These are phyloP conservation scores for Pythium sp. DNA, from an alignment of 352 stramenopile species.

Conservation along the genomic window DNA sequence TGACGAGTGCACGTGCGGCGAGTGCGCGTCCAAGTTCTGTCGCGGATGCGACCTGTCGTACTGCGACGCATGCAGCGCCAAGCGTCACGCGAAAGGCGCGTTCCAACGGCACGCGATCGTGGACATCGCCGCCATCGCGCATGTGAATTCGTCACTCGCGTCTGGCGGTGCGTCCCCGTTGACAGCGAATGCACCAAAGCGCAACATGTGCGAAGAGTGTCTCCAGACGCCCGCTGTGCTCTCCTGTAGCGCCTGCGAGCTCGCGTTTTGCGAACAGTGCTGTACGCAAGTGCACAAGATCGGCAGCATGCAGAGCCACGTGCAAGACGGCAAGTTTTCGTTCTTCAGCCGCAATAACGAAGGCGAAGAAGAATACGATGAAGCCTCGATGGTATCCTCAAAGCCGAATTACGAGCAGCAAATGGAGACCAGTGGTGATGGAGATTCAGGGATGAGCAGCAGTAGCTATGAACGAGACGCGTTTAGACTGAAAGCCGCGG, in stretches of 20 bases:
- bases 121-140: not conserved
- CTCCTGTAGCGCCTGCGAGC: conserved; percentile 42
- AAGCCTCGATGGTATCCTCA: not conserved
- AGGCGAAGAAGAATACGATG: not conserved
- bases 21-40: conserved; percentile 20
- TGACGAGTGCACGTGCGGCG: conserved; percentile 26
- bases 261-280: conserved; percentile 45
- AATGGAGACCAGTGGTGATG: not conserved
- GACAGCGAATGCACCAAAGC: conserved; percentile 9
- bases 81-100: conserved; percentile 34
- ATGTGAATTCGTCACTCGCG: not conserved
- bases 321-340: conserved; percentile 17
- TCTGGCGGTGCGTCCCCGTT: not conserved
- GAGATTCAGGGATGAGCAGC: not conserved
- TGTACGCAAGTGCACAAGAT: conserved; percentile 31
- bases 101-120: conserved; percentile 32
- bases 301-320: conserved; percentile 44
- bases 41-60: conserved; percentile 34
- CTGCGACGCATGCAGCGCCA: conserved; percentile 26
- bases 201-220: conserved; percentile 50
- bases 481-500: conserved; percentile 7
- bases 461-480: not conserved
- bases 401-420: not conserved
- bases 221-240: conserved; percentile 21
- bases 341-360: conserved; percentile 5